Evolutionary conservation across 2,329 filamentous ascomycete genomes (phyloP), one percentile per base, ranked within the genome.

Genomic region (Neurospora sp.): DNA sequence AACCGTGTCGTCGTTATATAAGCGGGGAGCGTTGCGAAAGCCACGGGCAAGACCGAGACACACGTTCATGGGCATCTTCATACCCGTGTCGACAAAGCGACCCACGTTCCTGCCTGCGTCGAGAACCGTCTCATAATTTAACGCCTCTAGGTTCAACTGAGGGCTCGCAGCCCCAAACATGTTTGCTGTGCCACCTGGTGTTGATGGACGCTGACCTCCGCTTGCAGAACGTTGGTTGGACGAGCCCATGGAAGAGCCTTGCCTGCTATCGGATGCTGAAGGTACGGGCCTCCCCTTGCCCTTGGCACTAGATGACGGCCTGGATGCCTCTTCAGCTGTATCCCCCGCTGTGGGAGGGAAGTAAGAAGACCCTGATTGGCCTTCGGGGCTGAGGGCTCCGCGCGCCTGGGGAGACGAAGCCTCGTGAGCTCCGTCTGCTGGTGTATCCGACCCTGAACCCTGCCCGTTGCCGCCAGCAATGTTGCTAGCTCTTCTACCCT

Each of bases 1-100:
- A 0, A 97, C 89, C 1, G 90, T 94, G 1, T 92, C 89, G 75
- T 97, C 93, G 58, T 93, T 91, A 77, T 97, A 97, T 0, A 97
- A 82, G 74, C 88, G 90, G 0, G 94, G 93, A 6, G 92, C 90
- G 75, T 97, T 97, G 77, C 95, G 91, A 78, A 97, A 96, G 0
- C 94, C 94, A 78, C 91, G 91, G 0, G 93, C 91, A 43, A 97
- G 81, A 0, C 91, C 91, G 58, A 97, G 81, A 52, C 92, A 92
- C 73, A 97, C 91, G 78, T 97, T 93, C 85, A 96, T 90, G 0
- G 93, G 94, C 1, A 90, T 90, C 75, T 91, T 92, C 71, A 95
- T 84, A 5, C 91, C 88, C n/a, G 91, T 89, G 11, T 86, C 86
- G 5, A 94, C 87, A 67, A 96, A 90, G n/a, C 89, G 87, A 28